Percentiles rank a stretch among this genome's conserved stretches.
Conservation (phyloP, 305 asterid species). For the Andrographis paniculata region DNA sequence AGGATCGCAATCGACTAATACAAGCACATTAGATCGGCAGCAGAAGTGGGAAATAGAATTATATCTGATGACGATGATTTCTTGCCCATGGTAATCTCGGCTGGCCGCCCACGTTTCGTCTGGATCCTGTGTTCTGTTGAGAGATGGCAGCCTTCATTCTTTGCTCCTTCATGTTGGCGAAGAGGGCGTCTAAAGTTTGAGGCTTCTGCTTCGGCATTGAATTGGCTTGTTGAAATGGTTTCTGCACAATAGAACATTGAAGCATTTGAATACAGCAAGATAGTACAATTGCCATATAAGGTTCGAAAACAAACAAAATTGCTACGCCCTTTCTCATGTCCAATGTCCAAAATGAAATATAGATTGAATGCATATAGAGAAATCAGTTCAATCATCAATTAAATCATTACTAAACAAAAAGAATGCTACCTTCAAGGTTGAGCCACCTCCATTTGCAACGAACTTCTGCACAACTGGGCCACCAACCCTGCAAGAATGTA, state of each 20-base stretch:
- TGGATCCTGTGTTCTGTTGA: slow-evolving; percentile 29
- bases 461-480: slow-evolving; percentile 33
- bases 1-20: too few relatives aligned
- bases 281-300: too few relatives aligned
- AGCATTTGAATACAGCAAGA: too few relatives aligned
- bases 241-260: slow-evolving; percentile 21
- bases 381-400: too few relatives aligned
- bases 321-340: too few relatives aligned
- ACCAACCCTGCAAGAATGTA: slow-evolving; percentile 46
- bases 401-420: not conserved
- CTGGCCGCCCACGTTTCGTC: slow-evolving; percentile 38
- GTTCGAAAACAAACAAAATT: too few relatives aligned
- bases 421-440: slow-evolving; percentile 42
- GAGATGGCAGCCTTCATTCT: slow-evolving; percentile 45
- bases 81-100: slow-evolving; percentile 39
- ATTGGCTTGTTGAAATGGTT: slow-evolving; percentile 26
- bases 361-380: not conserved
- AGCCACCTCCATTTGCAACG: slow-evolving; percentile 42
- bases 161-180: slow-evolving; percentile 84
- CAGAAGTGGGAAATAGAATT: too few relatives aligned
- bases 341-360: too few relatives aligned
- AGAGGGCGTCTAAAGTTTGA: slow-evolving; percentile 74
- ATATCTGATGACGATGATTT: not conserved
- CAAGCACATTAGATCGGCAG: too few relatives aligned
- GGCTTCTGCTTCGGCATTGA: slow-evolving; percentile 42